Base-by-base conservation (phyloP, 2,329 filamentous ascomycete species). In the Orbilia blumenaviensis region DNA sequence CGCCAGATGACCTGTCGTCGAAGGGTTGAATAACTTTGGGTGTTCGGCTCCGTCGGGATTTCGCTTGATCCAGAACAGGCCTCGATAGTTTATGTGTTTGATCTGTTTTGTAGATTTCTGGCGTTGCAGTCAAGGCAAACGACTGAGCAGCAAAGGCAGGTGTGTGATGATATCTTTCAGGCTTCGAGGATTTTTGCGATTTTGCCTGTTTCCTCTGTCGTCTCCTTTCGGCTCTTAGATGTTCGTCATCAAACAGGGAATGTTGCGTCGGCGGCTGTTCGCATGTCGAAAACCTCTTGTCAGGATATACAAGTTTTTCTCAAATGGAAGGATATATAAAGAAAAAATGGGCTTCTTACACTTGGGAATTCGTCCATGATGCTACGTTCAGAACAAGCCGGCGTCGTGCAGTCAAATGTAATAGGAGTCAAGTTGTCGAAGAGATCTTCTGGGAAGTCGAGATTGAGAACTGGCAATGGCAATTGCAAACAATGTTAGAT, bases 141-240 rank as follows among this genome's bases (percentile, higher is more conserved):
- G 72, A 76, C 42, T 76, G 48, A 4, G 72, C 72, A 3, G 72
- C 72, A 50, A 69, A 76, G 2, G 64, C 58, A n/a, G 72, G 72
- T 9, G 64, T 69, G 34, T 76, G 72, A 34, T 42, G 64, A 34
- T 76, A 76, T 58, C 48, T 36, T 16, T 63, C 64, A 7, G 64
- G 21, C 18, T 69, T 76, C 14, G 36, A 23, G 4, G 72, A 34
- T 61, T 76, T 76, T 9, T 50, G 23, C 21, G 50, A 46, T 58
- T 76, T 76, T 38, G 63, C 64, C 25, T 48, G 36, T 42, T 67
- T 75, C 56, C 58, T 58, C 7, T 68, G 44, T 32, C 58, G 63
- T 54, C 41, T 68, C 6, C 48, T 60, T n/a, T 76, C 58, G 5
- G 58, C 38, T 29, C 46, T 54, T 27, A 56, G 16, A 9, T 21